Percentiles rank a stretch among this genome's conserved stretches.
Evolutionary conservation across 106 monocot species (phyloP).

Genomic region (Allium fistulosum): DNA sequence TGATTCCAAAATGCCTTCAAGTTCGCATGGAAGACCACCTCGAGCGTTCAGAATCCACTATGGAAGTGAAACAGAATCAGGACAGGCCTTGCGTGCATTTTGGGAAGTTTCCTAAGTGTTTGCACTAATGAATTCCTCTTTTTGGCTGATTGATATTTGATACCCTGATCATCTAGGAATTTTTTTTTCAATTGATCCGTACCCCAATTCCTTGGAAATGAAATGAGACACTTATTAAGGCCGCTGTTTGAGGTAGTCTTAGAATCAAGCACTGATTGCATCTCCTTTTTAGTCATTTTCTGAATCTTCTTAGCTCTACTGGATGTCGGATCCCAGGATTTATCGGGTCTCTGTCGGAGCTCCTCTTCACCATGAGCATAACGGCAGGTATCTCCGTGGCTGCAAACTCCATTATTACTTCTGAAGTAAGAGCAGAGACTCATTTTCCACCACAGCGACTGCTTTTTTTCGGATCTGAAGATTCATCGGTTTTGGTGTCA

Average conservation of each 20-base stretch:
- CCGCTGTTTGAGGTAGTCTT: constrained; percentile 17
- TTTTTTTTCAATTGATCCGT: constrained; percentile 41
- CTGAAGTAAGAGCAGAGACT: constrained; percentile 82
- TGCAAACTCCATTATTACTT: constrained; percentile 30
- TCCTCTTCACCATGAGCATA: constrained; percentile 91
- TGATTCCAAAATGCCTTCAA: constrained; percentile 93
- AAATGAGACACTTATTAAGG: constrained; percentile 73
- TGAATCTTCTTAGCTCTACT: constrained; percentile 55
- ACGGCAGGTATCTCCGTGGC: constrained; percentile 70
- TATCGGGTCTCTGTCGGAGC: constrained; percentile 77
- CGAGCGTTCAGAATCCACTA: constrained; percentile 81
- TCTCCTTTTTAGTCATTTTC: constrained; percentile 6
- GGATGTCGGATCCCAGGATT: constrained; percentile 87
- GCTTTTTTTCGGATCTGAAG: constrained; percentile 4
- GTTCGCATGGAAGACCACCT: constrained; percentile 93
- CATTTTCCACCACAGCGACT: constrained; percentile 56
- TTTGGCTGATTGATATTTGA: constrained; percentile 52
- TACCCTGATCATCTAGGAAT: constrained; percentile 70
- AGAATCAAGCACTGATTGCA: constrained; percentile 1
- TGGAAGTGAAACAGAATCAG: constrained; percentile 58
- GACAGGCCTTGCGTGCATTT: constrained; percentile 92
- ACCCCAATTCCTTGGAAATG: constrained; percentile 68
- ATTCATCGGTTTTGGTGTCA: constrained; percentile 1
- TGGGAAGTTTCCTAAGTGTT: constrained; percentile 71
- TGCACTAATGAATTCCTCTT: constrained; percentile 65